phyloP scores from a whole-genome alignment of 2,329 filamentous ascomycete genomes.

The Pseudocercospora ulei region DNA sequence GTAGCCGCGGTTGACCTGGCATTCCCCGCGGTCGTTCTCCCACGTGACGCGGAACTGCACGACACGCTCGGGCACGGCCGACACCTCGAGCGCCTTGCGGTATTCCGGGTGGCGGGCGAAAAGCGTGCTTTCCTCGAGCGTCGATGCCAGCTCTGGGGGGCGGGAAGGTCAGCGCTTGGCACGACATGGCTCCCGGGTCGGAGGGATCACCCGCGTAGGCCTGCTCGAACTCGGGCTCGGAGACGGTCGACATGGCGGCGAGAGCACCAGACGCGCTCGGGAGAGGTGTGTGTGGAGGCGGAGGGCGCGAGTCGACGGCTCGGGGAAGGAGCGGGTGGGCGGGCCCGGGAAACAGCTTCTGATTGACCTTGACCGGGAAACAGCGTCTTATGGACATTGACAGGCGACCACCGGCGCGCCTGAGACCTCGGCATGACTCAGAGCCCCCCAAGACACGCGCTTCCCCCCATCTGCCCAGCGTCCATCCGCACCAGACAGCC shows the following conservation, averaged over 20 bases:
- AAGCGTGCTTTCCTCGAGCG: conserved; percentile 84
- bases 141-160: conserved; percentile 65
- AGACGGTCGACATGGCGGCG: conserved; percentile 53
- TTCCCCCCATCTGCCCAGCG: too few relatives aligned
- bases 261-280: not conserved
- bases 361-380: conserved; percentile 1
- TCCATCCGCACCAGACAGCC: too few relatives aligned
- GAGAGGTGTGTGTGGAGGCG: not conserved
- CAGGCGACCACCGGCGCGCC: not conserved
- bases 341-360: conserved; percentile 3
- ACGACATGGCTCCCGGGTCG: not conserved
- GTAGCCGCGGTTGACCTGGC: conserved; percentile 89
- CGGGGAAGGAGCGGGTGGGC: not conserved
- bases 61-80: conserved; percentile 83
- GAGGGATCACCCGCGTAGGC: conserved; percentile 75
- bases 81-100: conserved; percentile 77
- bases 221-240: conserved; percentile 97
- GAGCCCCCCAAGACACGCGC: conserved; percentile 1
- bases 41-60: conserved; percentile 96
- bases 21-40: conserved; percentile 83
- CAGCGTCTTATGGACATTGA: conserved; percentile 4
- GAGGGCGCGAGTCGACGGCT: conserved; percentile 5
- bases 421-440: too few relatives aligned
- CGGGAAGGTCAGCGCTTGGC: not conserved
- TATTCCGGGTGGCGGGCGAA: conserved; percentile 94